Base-by-base conservation (phyloP, 805 yeast species). In the Pichia kluyveri region DNA sequence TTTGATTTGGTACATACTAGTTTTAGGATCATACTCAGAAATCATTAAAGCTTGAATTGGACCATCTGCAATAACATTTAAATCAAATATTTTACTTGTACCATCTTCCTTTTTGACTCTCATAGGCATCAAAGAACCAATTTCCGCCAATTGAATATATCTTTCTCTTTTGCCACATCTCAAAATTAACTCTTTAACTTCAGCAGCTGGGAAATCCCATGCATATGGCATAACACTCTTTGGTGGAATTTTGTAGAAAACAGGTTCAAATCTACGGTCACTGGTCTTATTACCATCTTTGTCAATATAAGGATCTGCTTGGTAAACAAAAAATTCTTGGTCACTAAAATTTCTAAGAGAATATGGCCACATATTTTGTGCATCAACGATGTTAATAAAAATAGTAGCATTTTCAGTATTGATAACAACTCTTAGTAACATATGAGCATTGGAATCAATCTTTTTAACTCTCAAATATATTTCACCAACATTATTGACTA, bases 211-310 rank as follows among this genome's bases (percentile, higher is more conserved):
- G 66, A 77, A 93, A 62, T 93, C 99, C 90, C 96, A 93, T 0
- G 99, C 87, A 63, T 93, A 93, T 0, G 98, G 96, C 98, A 93
- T 93, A 2, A 88, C 95, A 66, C 96, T 86, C 58, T 79, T 80
- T 1, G 95, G 80, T 0, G 98, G 97, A 12, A 95, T 73, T 42
- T 79, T 76, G 62, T 91, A 93, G 58, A 74, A 80, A 11, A 88
- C 73, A 0, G 97, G 96, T 52, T 79, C 81, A 66, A 83, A 90
- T 12, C 75, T 73, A 3, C 72, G 69, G 43, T 75, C 80, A 1
- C 69, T 73, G 11, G 72, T 65, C 45, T 75, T 75, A 18, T 80
- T 83, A 45, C 86, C 87, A 50, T 78, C 82, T 50, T 81, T 85
- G 49, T 77, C 77, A 31, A 76, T 57, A 58, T 65, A 61, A 58